A percentile compares a stretch with the other conserved stretches of the same genome.
These are phyloP conservation scores for Mortierella sp. DNA, from an alignment of 371 early-diverging fungal genomes.

Conservation along the genomic window DNA sequence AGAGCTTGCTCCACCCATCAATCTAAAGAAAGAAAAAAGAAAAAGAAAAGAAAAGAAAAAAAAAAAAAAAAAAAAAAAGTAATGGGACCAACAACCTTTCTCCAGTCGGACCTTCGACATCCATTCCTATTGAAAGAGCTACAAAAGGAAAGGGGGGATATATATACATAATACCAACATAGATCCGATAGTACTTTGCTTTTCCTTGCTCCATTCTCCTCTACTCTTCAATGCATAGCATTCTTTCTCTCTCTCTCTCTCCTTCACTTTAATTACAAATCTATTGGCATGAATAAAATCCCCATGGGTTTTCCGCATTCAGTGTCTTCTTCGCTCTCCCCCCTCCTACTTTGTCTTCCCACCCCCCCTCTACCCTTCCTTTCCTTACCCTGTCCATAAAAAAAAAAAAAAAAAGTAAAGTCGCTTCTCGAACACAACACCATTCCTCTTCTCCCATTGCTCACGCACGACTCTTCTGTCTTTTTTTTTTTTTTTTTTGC, in stretches of 20 bases:
- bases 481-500: too few relatives aligned
- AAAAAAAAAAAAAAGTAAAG: too few relatives aligned
- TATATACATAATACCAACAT: background rate
- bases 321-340: too few relatives aligned
- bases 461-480: too few relatives aligned
- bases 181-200: background rate
- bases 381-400: too few relatives aligned
- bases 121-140: background rate
- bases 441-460: too few relatives aligned
- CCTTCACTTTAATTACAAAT: background rate
- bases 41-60: constrained; percentile 7
- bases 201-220: background rate
- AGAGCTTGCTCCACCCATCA: constrained; percentile 7
- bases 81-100: background rate
- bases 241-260: background rate
- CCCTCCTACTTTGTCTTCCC: background rate
- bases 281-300: too few relatives aligned
- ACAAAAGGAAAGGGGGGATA: constrained; percentile 23
- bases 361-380: too few relatives aligned
- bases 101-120: background rate
- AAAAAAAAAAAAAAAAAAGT: too few relatives aligned
- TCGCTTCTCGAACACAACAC: too few relatives aligned
- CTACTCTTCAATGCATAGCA: too few relatives aligned
- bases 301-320: too few relatives aligned
- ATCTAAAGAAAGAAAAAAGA: background rate